Evolutionary conservation across 352 stramenopile species (phyloP).

Genomic region (Phytophthora pini): DNA sequence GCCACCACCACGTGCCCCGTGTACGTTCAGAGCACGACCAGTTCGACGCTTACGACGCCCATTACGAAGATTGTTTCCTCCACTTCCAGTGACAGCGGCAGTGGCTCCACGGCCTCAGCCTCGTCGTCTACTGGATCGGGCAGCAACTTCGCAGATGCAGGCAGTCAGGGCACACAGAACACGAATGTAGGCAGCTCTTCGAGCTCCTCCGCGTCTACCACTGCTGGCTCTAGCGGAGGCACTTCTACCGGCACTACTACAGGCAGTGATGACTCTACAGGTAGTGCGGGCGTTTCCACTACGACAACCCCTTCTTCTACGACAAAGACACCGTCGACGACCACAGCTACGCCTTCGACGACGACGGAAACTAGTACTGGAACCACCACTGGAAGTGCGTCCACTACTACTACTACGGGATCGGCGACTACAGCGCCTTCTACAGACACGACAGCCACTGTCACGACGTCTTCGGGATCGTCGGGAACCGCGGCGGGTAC

Average conservation of each 20-base stretch:
- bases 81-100: constrained; percentile 34
- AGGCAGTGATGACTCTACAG: constrained; percentile 21
- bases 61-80: constrained; percentile 53
- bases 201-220: constrained; percentile 16
- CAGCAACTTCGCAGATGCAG: constrained; percentile 25
- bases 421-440: constrained; percentile 6
- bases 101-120: constrained; percentile 27
- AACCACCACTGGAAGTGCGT: constrained; percentile 23
- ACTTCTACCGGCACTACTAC: constrained; percentile 27
- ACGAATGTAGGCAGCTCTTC: constrained; percentile 32
- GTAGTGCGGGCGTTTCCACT: constrained; percentile 21
- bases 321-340: constrained; percentile 28
- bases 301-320: constrained; percentile 34
- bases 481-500: constrained; percentile 14
- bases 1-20: constrained; percentile 64
- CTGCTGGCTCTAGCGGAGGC: constrained; percentile 26
- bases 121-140: constrained; percentile 22
- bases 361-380: constrained; percentile 16
- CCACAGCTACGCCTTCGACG: constrained; percentile 11
- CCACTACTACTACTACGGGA: constrained; percentile 30
- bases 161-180: constrained; percentile 19
- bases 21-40: constrained; percentile 59
- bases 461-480: constrained; percentile 28
- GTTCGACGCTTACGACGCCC: constrained; percentile 68
- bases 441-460: constrained; percentile 22